Conservation (phyloP, 768 basidiomycete species). For the Suillus sp. region DNA sequence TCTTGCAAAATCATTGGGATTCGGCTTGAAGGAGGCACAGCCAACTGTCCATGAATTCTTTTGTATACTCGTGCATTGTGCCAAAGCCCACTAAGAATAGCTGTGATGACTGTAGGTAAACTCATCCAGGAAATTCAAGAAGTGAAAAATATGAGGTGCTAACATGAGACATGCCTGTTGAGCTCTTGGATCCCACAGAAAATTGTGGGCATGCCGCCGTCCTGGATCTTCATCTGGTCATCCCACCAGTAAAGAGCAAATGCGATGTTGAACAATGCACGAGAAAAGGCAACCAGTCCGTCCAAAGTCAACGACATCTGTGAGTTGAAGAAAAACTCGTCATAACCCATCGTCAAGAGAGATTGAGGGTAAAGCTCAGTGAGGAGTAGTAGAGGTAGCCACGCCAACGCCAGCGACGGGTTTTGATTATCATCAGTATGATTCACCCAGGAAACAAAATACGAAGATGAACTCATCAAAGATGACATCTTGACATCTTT, state of each 20-base stretch:
- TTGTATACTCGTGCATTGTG: constrained; percentile 84
- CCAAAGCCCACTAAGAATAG: constrained; percentile 91
- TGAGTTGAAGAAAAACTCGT: constrained; percentile 82
- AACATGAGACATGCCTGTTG: constrained; percentile 50
- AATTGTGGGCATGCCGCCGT: constrained; percentile 65
- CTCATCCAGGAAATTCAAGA: constrained; percentile 2
- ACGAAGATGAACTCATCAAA: constrained; percentile 14
- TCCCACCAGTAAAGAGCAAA: constrained; percentile 76
- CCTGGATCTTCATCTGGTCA: constrained; percentile 39
- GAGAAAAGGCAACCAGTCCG: constrained; percentile 74
- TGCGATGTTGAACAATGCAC: constrained; percentile 79
- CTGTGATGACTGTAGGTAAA: constrained; percentile 43
- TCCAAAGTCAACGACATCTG: constrained; percentile 83
- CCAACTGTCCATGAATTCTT: constrained; percentile 89
- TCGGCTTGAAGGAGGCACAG: constrained; percentile 71
- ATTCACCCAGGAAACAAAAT: constrained; percentile 18
- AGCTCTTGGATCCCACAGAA: constrained; percentile 78
- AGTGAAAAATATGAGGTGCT: not conserved
- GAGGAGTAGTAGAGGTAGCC: constrained; percentile 77
- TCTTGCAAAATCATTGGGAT: no score
- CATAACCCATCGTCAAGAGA: constrained; percentile 90
- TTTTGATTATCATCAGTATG: constrained; percentile 37
- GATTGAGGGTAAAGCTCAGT: constrained; percentile 82
- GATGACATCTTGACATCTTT: constrained; percentile 46
- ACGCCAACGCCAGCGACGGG: constrained; percentile 45